These are phyloP conservation scores for Penicillium sp. DNA, from an alignment of 2,329 filamentous ascomycete species.

Conservation along the genomic window DNA sequence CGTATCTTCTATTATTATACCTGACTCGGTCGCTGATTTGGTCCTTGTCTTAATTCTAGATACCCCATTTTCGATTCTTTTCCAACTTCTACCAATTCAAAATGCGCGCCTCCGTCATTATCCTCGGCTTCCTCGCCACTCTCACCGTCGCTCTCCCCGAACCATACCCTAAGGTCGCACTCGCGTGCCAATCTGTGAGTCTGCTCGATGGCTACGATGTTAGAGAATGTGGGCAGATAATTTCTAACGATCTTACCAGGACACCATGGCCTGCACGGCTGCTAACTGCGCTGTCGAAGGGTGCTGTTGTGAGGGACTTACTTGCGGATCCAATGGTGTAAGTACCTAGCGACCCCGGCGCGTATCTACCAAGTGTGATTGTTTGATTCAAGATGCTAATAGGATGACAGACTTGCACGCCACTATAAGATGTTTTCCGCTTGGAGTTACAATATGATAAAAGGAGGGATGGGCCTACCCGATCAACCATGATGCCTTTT, in stretches of 20 bases:
- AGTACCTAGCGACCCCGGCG: not conserved
- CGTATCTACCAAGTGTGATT: not conserved
- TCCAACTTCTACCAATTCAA: not conserved
- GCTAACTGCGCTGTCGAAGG: slow-evolving; percentile 1
- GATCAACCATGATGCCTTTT: not conserved
- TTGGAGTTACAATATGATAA: not conserved
- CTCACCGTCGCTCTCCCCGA: slow-evolving; percentile 14
- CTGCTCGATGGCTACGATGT: not conserved
- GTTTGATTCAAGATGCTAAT: not conserved
- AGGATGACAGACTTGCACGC: not conserved
- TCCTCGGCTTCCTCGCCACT: slow-evolving; percentile 17
- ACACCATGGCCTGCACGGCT: slow-evolving; percentile 5
- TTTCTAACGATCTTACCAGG: not conserved
- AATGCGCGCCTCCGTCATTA: slow-evolving; percentile 18
- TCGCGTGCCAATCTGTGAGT: slow-evolving; percentile 8
- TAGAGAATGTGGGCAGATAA: fast-evolving
- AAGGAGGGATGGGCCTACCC: not conserved
- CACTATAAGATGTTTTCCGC: not conserved
- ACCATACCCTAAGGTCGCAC: slow-evolving; percentile 9
- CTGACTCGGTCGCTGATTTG: slow-evolving; percentile 2
- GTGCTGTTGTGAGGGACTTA: slow-evolving; percentile 10
- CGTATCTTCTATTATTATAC: not conserved
- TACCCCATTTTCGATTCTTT: not conserved
- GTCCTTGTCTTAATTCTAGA: not conserved
- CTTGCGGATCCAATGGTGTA: slow-evolving; percentile 6